Evolutionary conservation across 345 rosid genomes (phyloP).

Genomic region (Diplotaxis tenuifolia): DNA sequence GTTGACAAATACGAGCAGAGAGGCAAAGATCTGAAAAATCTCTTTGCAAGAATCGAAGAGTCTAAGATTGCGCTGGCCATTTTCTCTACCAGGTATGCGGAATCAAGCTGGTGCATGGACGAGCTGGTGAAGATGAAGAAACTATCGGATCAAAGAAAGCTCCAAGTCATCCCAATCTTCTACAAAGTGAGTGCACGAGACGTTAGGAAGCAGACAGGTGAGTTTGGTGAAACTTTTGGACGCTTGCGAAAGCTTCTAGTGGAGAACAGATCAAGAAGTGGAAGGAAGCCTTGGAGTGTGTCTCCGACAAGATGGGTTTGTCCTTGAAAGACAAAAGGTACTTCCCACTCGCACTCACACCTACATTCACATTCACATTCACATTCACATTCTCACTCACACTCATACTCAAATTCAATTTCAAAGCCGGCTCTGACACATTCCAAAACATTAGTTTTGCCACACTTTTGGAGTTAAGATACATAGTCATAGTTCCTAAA

Average conservation of each 20-base stretch:
- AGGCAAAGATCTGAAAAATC: conserved; percentile 15
- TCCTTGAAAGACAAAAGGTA: not conserved
- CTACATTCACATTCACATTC: not conserved
- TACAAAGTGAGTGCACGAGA: no score
- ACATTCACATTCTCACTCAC: no score
- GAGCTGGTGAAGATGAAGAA: conserved; percentile 17
- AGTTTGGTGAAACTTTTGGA: conserved; percentile 31
- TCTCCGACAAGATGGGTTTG: no score
- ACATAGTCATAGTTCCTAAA: no score
- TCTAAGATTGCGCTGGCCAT: conserved; percentile 11
- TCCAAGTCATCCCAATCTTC: conserved; percentile 14
- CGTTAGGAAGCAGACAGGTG: no score
- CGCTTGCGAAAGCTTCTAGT: not conserved
- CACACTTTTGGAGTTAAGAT: no score
- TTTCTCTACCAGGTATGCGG: conserved; percentile 23
- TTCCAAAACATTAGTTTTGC: no score
- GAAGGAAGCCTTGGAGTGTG: no score
- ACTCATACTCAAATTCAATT: no score
- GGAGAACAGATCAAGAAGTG: conserved; percentile 20
- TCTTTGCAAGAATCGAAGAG: conserved; percentile 14
- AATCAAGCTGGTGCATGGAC: conserved; percentile 15
- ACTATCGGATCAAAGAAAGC: conserved; percentile 4
- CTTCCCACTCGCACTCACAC: not conserved
- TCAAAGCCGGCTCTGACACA: no score
- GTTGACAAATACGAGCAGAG: no score